Evolutionary conservation across 2,329 filamentous ascomycete genomes (phyloP).

Genomic region (Emmonsiellopsis sp.): DNA sequence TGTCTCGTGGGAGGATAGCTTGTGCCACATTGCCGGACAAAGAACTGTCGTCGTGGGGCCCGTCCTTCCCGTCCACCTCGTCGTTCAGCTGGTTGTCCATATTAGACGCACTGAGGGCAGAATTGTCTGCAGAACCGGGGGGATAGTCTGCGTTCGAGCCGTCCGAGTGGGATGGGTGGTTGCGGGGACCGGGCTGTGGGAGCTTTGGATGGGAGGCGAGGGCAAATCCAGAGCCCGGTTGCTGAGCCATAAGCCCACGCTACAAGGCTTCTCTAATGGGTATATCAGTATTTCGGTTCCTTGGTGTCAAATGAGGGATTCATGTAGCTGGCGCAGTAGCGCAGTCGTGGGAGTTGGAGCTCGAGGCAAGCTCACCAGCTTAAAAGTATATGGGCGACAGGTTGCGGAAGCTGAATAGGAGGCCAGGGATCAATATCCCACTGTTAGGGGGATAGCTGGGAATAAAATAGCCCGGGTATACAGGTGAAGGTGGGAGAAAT

Average conservation of each 20-base stretch:
- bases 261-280: neutral
- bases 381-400: no score
- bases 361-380: neutral
- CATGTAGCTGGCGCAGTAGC: neutral
- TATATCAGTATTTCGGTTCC: neutral
- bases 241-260: neutral
- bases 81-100: neutral
- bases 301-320: no score
- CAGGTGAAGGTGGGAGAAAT: no score
- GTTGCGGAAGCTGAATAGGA: no score
- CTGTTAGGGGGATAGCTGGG: no score
- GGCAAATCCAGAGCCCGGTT: neutral
- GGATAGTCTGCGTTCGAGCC: neutral
- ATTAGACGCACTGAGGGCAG: neutral
- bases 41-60: slow-evolving; percentile 4
- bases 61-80: neutral
- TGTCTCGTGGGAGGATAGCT: slow-evolving; percentile 30
- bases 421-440: no score
- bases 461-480: no score
- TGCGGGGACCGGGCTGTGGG: neutral
- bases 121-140: neutral
- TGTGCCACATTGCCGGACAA: slow-evolving; percentile 3
- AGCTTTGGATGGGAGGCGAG: neutral
- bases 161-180: neutral
- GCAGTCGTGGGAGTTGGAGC: neutral